A percentile compares a stretch with the other conserved stretches of the same genome.
phyloP scores from a whole-genome alignment of 495 filamentous ascomycete species.

The Durotheca rogersii region DNA sequence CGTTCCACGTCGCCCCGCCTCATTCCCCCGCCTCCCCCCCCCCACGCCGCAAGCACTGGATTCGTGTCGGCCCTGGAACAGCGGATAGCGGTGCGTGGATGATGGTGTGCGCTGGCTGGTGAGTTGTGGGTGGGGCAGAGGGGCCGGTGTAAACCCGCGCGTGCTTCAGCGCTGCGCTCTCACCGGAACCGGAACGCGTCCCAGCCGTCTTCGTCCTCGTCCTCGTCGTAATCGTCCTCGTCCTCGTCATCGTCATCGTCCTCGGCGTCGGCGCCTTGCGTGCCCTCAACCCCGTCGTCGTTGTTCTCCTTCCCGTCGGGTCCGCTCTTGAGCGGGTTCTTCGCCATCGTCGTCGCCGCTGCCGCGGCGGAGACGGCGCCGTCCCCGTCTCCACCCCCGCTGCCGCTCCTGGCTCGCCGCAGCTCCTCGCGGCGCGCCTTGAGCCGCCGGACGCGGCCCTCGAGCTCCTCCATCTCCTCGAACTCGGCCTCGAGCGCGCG shows the following conservation, averaged over 20 bases:
- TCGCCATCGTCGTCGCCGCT: neutral
- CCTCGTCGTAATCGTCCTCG: constrained; percentile 48
- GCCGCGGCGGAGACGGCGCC: constrained; percentile 16
- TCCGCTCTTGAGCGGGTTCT: constrained; percentile 1
- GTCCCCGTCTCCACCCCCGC: constrained; percentile 37
- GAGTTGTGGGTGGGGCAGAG: too few relatives aligned
- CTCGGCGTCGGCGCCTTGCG: constrained; percentile 40
- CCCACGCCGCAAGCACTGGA: too few relatives aligned
- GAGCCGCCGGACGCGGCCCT: constrained; percentile 72
- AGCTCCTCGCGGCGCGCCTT: constrained; percentile 65
- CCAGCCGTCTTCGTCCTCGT: constrained; percentile 64
- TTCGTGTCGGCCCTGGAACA: too few relatives aligned
- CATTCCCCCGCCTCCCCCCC: too few relatives aligned
- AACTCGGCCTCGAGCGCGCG: constrained; percentile 83
- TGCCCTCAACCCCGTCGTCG: constrained; percentile 27
- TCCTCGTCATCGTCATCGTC: constrained; percentile 44
- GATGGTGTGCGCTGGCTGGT: too few relatives aligned
- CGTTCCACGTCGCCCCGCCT: neutral
- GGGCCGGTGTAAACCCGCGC: neutral
- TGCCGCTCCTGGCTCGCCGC: constrained; percentile 38
- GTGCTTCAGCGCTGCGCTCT: neutral
- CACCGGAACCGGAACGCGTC: constrained; percentile 66
- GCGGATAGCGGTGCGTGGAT: too few relatives aligned
- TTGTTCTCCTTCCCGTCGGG: constrained; percentile 22
- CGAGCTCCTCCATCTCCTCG: constrained; percentile 90